Conservation (phyloP, 768 basidiomycete genomes). For the Paxillus ammoniavirescens region DNA sequence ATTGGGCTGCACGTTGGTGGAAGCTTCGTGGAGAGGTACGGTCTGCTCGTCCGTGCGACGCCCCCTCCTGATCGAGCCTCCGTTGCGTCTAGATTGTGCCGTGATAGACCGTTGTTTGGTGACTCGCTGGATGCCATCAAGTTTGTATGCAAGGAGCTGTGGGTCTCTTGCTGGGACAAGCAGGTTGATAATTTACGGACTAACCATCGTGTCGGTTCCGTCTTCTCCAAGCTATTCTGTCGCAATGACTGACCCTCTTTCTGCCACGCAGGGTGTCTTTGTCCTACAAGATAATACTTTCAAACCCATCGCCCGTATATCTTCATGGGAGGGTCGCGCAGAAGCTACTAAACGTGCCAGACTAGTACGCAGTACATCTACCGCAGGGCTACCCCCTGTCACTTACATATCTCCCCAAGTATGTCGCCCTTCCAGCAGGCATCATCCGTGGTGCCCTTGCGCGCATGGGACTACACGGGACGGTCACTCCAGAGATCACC, state of each 20-base stretch:
- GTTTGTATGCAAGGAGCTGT: slow-evolving; percentile 96
- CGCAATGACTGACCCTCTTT: too few relatives aligned
- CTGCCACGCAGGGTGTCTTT: slow-evolving; percentile 69
- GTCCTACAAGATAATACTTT: slow-evolving; percentile 92
- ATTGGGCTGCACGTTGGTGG: slow-evolving; percentile 87
- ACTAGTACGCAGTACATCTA: slow-evolving; percentile 47
- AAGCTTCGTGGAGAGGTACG: slow-evolving; percentile 80
- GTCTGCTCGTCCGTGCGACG: too few relatives aligned
- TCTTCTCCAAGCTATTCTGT: not conserved
- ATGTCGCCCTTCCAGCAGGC: slow-evolving; percentile 79
- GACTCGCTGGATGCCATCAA: slow-evolving; percentile 91
- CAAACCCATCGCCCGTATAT: slow-evolving; percentile 78
- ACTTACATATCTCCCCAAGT: slow-evolving; percentile 41
- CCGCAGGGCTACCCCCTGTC: not conserved
- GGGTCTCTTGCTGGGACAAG: slow-evolving; percentile 89
- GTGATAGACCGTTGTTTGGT: slow-evolving; percentile 69
- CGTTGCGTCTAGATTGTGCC: slow-evolving; percentile 59
- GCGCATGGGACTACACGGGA: slow-evolving; percentile 72
- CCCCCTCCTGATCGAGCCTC: not conserved
- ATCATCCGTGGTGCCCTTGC: slow-evolving; percentile 81
- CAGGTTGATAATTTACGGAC: slow-evolving; percentile 95
- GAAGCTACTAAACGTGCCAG: slow-evolving; percentile 72
- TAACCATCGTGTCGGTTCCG: slow-evolving; percentile 75
- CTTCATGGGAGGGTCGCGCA: slow-evolving; percentile 74
- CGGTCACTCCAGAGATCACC: slow-evolving; percentile 75